A percentile compares a stretch with the other conserved stretches of the same genome.
Conservation (phyloP, 1,284 basidiomycete species). For the Stygiomarasmius scandens region DNA sequence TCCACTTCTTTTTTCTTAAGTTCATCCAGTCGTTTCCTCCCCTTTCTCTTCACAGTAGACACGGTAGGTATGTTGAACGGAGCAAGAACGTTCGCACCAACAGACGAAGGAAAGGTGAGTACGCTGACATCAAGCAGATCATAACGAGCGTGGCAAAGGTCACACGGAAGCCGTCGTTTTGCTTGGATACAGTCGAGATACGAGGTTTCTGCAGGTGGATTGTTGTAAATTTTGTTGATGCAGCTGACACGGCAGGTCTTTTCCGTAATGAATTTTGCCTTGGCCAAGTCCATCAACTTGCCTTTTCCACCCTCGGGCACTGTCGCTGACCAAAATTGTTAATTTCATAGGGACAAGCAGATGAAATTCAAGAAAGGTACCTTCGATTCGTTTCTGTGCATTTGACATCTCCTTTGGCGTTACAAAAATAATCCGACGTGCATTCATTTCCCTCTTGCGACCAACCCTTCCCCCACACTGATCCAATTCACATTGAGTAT, state of each 20-base stretch:
- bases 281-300: not conserved
- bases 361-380: not conserved
- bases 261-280: not conserved
- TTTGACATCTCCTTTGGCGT: not conserved
- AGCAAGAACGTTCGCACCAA: not conserved
- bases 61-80: not conserved
- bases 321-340: not conserved
- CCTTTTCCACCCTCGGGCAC: not conserved
- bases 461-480: not conserved
- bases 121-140: not conserved
- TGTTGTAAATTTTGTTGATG: constrained; percentile 9
- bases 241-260: not conserved
- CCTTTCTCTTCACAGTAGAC: not conserved
- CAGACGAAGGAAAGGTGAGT: not conserved
- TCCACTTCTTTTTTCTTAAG: not conserved
- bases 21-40: not conserved
- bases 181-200: constrained; percentile 6
- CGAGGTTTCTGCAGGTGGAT: not conserved
- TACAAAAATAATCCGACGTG: not conserved
- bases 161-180: constrained; percentile 3
- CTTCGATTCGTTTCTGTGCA: not conserved
- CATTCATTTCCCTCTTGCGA: not conserved
- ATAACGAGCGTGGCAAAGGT: constrained; percentile 4
- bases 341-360: not conserved
- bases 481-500: not conserved